phyloP scores from a whole-genome alignment of 2,329 filamentous ascomycete species.

The Botryotinia convoluta region DNA sequence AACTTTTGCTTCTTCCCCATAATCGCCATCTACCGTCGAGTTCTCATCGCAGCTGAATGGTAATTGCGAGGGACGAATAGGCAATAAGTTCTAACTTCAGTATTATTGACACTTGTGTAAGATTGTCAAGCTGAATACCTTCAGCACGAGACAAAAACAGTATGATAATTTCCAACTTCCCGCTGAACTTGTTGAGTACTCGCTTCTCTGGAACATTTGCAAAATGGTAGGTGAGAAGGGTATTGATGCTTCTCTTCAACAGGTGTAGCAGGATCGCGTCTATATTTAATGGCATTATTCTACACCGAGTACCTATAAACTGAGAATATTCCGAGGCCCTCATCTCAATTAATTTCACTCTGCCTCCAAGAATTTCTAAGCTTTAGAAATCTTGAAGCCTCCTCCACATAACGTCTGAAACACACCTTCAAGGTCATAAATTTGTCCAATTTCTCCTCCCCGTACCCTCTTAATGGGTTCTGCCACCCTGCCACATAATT shows the following conservation, averaged over 20 bases:
- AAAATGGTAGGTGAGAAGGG: background rate
- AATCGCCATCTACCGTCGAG: no score
- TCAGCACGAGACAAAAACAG: background rate
- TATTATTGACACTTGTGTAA: background rate
- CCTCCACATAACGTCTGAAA: background rate
- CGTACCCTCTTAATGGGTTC: background rate
- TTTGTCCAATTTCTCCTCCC: background rate
- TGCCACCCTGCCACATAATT: background rate
- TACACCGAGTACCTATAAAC: background rate
- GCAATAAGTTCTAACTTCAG: background rate
- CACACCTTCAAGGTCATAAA: background rate
- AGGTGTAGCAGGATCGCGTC: background rate
- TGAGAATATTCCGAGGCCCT: background rate
- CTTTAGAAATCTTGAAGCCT: background rate
- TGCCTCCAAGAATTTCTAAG: background rate
- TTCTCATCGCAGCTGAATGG: background rate
- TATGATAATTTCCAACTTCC: background rate
- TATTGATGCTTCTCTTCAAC: background rate
- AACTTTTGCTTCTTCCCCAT: background rate
- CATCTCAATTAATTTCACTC: background rate
- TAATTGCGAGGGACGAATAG: background rate
- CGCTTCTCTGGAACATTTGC: background rate
- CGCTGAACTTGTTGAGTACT: background rate
- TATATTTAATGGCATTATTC: background rate
- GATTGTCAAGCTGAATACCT: background rate